A percentile compares a stretch with the other conserved stretches of the same genome.
These are phyloP conservation scores for Pelagophyceae sp. DNA, from an alignment of 352 stramenopile genomes.

Conservation along the genomic window DNA sequence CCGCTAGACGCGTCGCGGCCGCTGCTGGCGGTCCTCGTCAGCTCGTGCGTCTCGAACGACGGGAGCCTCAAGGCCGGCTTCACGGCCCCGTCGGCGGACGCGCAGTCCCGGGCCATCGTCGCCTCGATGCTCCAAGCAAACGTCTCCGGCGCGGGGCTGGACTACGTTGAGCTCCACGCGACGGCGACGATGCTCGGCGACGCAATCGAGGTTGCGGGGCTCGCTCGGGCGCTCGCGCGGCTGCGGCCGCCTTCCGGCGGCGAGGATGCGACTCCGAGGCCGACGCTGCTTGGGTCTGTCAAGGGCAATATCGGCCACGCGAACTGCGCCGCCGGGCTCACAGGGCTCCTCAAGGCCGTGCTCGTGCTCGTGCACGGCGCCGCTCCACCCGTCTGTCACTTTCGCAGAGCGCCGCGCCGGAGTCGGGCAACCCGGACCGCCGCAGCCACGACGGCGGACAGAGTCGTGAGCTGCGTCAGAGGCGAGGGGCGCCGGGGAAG, in stretches of 20 bases:
- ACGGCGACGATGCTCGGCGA: conserved; percentile 18
- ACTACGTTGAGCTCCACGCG: conserved; percentile 9
- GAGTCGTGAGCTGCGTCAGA: no score
- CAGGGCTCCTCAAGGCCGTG: background rate
- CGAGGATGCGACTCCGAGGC: background rate
- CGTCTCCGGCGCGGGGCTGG: background rate
- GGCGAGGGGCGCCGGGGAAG: no score
- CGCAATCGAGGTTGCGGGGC: conserved; percentile 4
- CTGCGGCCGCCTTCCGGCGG: background rate
- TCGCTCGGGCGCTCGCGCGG: background rate
- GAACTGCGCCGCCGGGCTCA: conserved; percentile 14
- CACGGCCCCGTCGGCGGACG: background rate
- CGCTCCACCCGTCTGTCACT: background rate
- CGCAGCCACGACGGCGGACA: no score
- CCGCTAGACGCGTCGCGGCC: background rate
- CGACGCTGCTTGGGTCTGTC: background rate
- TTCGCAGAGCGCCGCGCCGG: no score
- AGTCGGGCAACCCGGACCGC: no score
- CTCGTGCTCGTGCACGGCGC: background rate
- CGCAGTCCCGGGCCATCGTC: conserved; percentile 1
- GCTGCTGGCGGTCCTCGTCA: background rate
- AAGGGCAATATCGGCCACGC: conserved; percentile 21
- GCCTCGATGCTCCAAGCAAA: background rate
- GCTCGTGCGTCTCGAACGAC: background rate
- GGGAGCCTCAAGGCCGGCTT: background rate